These are phyloP conservation scores for Rhizopogon roseolus DNA, from an alignment of 768 basidiomycete species.

Conservation along the genomic window DNA sequence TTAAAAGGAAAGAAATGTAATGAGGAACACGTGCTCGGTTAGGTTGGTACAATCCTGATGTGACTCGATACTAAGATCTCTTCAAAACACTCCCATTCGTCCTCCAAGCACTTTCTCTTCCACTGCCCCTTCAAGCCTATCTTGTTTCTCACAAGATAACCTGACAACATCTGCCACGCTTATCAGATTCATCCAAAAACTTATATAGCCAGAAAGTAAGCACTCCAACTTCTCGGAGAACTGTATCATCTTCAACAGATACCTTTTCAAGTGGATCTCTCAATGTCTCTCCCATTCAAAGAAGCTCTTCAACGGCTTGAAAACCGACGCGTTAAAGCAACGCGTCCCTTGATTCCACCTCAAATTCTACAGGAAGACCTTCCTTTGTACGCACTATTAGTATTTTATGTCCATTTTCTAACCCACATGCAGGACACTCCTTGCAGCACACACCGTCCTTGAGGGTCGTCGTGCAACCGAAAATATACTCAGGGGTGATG, in stretches of 20 bases:
- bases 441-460: slow-evolving; percentile 83
- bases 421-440: slow-evolving; percentile 51
- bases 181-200: not conserved
- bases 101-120: slow-evolving; percentile 2
- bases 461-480: slow-evolving; percentile 79
- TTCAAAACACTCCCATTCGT: not conserved
- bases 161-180: slow-evolving; percentile 2
- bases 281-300: slow-evolving; percentile 71
- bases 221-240: not conserved
- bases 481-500: slow-evolving; percentile 75
- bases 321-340: slow-evolving; percentile 82
- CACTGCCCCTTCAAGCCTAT: not conserved
- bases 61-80: slow-evolving; percentile 4
- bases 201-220: slow-evolving; percentile 22
- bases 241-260: slow-evolving; percentile 15
- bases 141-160: slow-evolving; percentile 7
- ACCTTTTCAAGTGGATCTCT: slow-evolving; percentile 32
- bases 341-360: slow-evolving; percentile 87
- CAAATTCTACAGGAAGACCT: slow-evolving; percentile 93
- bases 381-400: slow-evolving; percentile 54
- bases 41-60: not conserved
- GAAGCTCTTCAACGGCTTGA: slow-evolving; percentile 79
- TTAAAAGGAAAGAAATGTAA: too few species aligned
- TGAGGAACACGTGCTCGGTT: not conserved
- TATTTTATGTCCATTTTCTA: slow-evolving; percentile 1